A percentile compares a stretch with the other conserved stretches of the same genome.
These are phyloP conservation scores for Verticillium nonalfalfae DNA, from an alignment of 2,329 filamentous ascomycete genomes.

Conservation along the genomic window DNA sequence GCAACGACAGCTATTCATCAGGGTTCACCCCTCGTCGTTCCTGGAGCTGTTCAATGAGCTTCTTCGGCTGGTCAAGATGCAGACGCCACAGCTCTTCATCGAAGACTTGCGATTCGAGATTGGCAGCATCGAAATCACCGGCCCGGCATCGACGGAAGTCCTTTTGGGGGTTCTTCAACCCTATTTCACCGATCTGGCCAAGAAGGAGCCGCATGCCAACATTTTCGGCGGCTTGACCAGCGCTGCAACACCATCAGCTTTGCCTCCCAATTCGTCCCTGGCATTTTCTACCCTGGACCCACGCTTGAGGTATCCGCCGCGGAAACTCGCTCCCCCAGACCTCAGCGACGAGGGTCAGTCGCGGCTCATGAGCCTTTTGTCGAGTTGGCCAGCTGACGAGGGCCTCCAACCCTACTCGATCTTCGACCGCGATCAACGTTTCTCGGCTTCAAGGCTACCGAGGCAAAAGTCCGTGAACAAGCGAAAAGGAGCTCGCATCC, in stretches of 20 bases:
- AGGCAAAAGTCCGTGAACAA: constrained; percentile 78
- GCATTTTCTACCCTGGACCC: constrained; percentile 73
- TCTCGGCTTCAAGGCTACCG: constrained; percentile 58
- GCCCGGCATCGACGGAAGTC: constrained; percentile 72
- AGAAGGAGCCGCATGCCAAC: constrained; percentile 33
- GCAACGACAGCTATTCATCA: constrained; percentile 53
- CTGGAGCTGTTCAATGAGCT: constrained; percentile 61
- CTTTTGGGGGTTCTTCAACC: constrained; percentile 62
- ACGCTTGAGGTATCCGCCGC: constrained; percentile 70
- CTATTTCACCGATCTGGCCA: constrained; percentile 26
- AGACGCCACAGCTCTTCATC: constrained; percentile 54
- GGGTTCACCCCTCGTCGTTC: constrained; percentile 79
- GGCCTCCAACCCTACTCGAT: constrained; percentile 42
- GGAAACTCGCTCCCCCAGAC: constrained; percentile 33
- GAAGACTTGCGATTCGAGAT: constrained; percentile 66
- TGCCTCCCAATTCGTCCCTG: constrained; percentile 66
- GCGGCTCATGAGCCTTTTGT: constrained; percentile 52
- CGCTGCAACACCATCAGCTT: constrained; percentile 60
- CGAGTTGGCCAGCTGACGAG: constrained; percentile 61
- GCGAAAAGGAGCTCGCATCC: constrained; percentile 56
- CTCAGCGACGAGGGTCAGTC: constrained; percentile 27
- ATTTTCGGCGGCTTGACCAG: constrained; percentile 47
- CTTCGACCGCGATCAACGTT: constrained; percentile 62
- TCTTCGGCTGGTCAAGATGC: constrained; percentile 48
- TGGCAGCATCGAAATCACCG: constrained; percentile 51